These are phyloP conservation scores for Boletus sp. DNA, from an alignment of 1,284 basidiomycete species.

Conservation along the genomic window DNA sequence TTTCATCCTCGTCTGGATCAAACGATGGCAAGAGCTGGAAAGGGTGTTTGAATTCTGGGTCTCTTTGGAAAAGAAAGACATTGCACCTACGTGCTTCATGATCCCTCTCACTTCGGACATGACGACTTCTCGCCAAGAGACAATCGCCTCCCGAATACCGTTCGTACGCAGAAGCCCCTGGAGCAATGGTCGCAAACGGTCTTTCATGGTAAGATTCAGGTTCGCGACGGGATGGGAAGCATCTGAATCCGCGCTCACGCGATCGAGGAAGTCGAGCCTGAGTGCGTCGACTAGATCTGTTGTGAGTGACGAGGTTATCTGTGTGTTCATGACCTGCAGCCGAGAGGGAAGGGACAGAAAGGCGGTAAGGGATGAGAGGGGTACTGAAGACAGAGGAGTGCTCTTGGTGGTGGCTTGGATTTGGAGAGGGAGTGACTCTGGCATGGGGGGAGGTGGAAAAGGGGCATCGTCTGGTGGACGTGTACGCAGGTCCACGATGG, in stretches of 20 bases:
- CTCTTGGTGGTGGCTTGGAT: conserved; percentile 13
- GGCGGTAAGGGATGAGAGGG: conserved; percentile 65
- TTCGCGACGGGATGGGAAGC: conserved; percentile 33
- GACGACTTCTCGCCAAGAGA: conserved; percentile 77
- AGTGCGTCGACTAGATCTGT: conserved; percentile 74
- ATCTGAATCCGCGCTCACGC: conserved; percentile 38
- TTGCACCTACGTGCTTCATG: conserved; percentile 52
- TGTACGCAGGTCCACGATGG: conserved; percentile 7
- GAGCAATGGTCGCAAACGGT: conserved; percentile 69
- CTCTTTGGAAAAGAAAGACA: conserved; percentile 11
- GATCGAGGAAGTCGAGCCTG: conserved; percentile 62
- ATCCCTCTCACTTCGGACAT: conserved; percentile 64
- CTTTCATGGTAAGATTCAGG: conserved; percentile 46
- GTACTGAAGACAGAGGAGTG: conserved; percentile 34
- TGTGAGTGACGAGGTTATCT: conserved; percentile 78
- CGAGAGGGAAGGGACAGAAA: conserved; percentile 71
- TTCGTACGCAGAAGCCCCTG: conserved; percentile 75
- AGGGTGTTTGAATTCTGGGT: conserved; percentile 3
- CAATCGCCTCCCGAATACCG: conserved; percentile 66
- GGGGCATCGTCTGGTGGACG: conserved; percentile 18
- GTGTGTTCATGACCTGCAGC: conserved; percentile 61
- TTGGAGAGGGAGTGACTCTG: conserved; percentile 27
- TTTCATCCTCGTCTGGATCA: conserved; percentile 55
- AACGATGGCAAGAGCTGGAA: conserved; percentile 56
- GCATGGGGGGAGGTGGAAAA: conserved; percentile 36